These are phyloP conservation scores for Fusarium humuli DNA, from an alignment of 2,329 filamentous ascomycete species.

Conservation along the genomic window DNA sequence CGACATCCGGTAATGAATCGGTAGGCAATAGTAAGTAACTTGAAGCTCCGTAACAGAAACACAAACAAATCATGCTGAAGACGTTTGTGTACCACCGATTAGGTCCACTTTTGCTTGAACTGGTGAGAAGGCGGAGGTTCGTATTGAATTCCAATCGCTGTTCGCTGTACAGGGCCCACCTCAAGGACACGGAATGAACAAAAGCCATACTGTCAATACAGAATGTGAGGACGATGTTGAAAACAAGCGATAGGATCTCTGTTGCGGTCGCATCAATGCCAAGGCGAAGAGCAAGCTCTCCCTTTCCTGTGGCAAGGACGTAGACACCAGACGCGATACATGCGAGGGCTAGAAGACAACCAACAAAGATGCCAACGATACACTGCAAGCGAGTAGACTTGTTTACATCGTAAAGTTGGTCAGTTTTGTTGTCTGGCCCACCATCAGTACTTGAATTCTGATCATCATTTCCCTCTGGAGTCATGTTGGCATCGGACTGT, in stretches of 20 bases:
- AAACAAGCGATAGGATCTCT: not conserved
- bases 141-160: not conserved
- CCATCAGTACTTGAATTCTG: not conserved
- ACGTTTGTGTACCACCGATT: not conserved
- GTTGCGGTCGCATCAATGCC: not conserved
- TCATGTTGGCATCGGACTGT: not conserved
- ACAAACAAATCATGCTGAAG: not conserved
- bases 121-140: not conserved
- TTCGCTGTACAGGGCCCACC: not conserved
- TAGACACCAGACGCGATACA: not conserved
- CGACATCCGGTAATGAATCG: not conserved
- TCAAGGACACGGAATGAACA: not conserved
- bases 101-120: not conserved
- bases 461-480: not conserved
- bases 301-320: not conserved
- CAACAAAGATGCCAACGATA: not conserved
- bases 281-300: not conserved
- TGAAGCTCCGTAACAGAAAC: not conserved
- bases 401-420: not conserved
- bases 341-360: not conserved
- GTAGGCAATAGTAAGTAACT: not conserved
- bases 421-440: not conserved
- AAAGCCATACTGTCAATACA: not conserved
- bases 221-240: not conserved
- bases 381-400: not conserved